A percentile compares a stretch with the other conserved stretches of the same genome.
Evolutionary conservation across 345 rosid genomes (phyloP).

Genomic region (Cardamine chenopodiifolia): DNA sequence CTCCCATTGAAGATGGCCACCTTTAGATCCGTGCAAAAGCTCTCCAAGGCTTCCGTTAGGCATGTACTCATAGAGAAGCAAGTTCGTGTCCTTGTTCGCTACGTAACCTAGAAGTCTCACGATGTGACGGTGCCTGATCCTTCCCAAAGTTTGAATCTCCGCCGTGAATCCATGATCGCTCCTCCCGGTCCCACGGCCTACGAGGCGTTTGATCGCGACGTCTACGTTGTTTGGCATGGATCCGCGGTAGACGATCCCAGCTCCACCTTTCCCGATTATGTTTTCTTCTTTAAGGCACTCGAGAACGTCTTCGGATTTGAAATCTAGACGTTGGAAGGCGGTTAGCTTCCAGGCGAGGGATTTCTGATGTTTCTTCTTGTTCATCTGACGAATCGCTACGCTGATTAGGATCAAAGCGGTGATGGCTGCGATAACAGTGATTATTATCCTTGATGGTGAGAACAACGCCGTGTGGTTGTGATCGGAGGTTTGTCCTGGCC

Average conservation of each 20-base stretch:
- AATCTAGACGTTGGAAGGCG: constrained; percentile 73
- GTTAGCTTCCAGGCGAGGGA: constrained; percentile 79
- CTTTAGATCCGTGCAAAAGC: constrained; percentile 80
- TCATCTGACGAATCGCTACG: constrained; percentile 50
- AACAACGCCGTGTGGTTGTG: constrained; percentile 42
- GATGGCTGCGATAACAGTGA: constrained; percentile 47
- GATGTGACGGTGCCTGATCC: constrained; percentile 81
- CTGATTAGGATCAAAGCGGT: constrained; percentile 51
- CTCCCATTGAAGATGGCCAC: constrained; percentile 87
- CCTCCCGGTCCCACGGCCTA: constrained; percentile 66
- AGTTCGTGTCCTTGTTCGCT: constrained; percentile 84
- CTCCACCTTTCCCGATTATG: constrained; percentile 94
- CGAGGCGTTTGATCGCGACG: constrained; percentile 78
- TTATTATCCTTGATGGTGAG: constrained; percentile 47
- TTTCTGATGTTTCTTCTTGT: constrained; percentile 52
- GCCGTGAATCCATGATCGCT: constrained; percentile 89
- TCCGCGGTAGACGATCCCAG: constrained; percentile 86
- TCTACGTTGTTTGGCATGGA: constrained; percentile 70
- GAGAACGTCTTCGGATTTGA: constrained; percentile 78
- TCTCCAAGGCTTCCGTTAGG: constrained; percentile 91
- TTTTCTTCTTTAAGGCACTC: constrained; percentile 85
- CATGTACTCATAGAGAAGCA: constrained; percentile 84
- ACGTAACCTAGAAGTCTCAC: constrained; percentile 79
- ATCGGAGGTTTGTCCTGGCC: constrained; percentile 35
- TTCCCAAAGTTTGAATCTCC: constrained; percentile 85